Base-by-base conservation (phyloP, 2,329 filamentous ascomycete genomes). In the Xylariaceae sp. region DNA sequence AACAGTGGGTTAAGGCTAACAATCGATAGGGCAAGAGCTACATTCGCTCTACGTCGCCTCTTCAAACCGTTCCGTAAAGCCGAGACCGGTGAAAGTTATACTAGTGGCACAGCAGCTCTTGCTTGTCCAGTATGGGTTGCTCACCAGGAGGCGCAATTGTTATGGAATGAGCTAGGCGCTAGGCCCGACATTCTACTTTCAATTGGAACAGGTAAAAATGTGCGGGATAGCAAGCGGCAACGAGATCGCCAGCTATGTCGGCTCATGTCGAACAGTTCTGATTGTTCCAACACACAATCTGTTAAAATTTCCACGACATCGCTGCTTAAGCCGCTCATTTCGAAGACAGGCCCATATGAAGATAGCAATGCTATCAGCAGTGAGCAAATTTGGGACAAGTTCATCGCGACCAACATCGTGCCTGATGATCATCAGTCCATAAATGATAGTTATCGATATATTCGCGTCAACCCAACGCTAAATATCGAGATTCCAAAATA, bases 381-480 rank as follows among this genome's bases (percentile, higher is more conserved):
- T 27, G 9, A 5, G 24, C 24, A 27, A 9, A 27, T 9, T 27
- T 27, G 6, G 9, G 9, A 5, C 5, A 9, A 9, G 24, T 27
- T 9, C 9, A 9, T 5, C 24, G 5, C 24, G 9, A 27, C 33
- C 4, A 64, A 55, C 41, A 59, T 9, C 59, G 62, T 6, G n/a
- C n/a, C n/a, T n/a, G n/a, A n/a, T n/a, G n/a, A n/a, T n/a, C n/a
- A n/a, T n/a, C n/a, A n/a, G n/a, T n/a, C n/a, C n/a, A n/a, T n/a
- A n/a, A n/a, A n/a, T n/a, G n/a, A n/a, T n/a, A n/a, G n/a, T n/a
- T n/a, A n/a, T n/a, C n/a, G n/a, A n/a, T 65, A 65, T 37, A 53
- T 64, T 56, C 64, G 66, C 7, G 58, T 68, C 15, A 61, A 59
- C 20, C 66, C 66, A 4, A 64, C 67, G 37, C 41, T 66, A 26